Evolutionary conservation across 345 rosid species (phyloP).

Genomic region (Streptanthus diversifolius): DNA sequence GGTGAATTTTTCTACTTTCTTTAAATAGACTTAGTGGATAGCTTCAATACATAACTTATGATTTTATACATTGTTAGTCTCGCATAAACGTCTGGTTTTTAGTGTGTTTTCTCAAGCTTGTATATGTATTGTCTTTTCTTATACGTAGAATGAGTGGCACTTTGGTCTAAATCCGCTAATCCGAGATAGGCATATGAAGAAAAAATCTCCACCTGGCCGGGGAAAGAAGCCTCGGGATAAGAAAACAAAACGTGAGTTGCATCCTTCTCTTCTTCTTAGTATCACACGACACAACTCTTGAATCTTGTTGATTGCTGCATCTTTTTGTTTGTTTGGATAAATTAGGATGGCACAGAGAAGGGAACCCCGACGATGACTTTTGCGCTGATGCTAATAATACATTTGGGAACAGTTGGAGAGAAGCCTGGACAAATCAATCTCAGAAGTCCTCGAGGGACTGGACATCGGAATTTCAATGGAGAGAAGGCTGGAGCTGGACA

Average conservation of each 20-base stretch:
- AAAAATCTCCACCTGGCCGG: slow-evolving; percentile 30
- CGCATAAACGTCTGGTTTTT: neutral
- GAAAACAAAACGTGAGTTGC: slow-evolving; percentile 30
- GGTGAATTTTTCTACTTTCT: neutral
- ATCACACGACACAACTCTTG: slow-evolving; percentile 4
- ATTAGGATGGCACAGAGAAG: slow-evolving; percentile 36
- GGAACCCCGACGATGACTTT: slow-evolving; percentile 6
- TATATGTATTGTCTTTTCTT: neutral
- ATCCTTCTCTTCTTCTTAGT: neutral
- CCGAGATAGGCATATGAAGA: slow-evolving; percentile 33
- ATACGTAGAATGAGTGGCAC: slow-evolving; percentile 30
- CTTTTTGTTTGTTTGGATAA: neutral
- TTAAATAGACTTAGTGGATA: neutral
- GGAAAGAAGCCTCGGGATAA: slow-evolving; percentile 36
- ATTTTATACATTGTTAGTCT: neutral
- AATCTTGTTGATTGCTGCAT: neutral
- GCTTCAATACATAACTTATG: neutral
- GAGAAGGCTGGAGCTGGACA: slow-evolving; percentile 49
- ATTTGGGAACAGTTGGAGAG: slow-evolving; percentile 21
- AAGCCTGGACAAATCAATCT: slow-evolving; percentile 6
- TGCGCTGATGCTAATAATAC: slow-evolving; percentile 4
- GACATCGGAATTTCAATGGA: slow-evolving; percentile 51
- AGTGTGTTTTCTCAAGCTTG: neutral
- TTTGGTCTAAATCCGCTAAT: slow-evolving; percentile 24
- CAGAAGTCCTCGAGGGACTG: slow-evolving; percentile 13